Percentiles rank a stretch among this genome's conserved stretches.
phyloP scores from a whole-genome alignment of 805 yeast genomes.

The Scheffersomyces stipitis region DNA sequence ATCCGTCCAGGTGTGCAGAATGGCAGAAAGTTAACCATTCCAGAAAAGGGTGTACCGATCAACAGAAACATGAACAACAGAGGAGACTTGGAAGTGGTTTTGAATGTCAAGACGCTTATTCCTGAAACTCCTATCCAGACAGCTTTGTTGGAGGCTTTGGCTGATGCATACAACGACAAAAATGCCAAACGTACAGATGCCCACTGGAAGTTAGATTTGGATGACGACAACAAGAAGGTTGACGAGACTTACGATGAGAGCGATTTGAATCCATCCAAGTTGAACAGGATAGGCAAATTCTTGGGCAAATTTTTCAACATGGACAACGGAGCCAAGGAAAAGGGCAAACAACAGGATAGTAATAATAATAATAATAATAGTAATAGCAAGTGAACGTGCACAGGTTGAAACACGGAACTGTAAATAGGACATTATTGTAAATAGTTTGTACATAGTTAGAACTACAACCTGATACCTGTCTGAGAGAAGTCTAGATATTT shows the following conservation, averaged over 20 bases:
- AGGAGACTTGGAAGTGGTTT: slow-evolving; percentile 78
- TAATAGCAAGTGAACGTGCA: not conserved
- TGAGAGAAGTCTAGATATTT: no score
- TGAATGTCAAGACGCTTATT: slow-evolving; percentile 67
- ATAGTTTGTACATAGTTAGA: no score
- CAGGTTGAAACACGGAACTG: not conserved
- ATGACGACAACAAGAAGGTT: slow-evolving; percentile 15
- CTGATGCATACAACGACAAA: slow-evolving; percentile 82
- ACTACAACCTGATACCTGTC: no score
- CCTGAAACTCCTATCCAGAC: slow-evolving; percentile 84
- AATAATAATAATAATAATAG: not conserved
- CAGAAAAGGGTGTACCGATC: slow-evolving; percentile 85
- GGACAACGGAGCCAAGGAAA: slow-evolving; percentile 12
- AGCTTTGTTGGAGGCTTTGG: slow-evolving; percentile 89
- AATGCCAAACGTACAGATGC: slow-evolving; percentile 69
- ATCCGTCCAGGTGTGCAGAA: slow-evolving; percentile 83
- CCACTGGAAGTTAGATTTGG: slow-evolving; percentile 36
- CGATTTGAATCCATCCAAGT: slow-evolving; percentile 35
- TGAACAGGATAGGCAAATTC: slow-evolving; percentile 23
- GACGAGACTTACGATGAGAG: slow-evolving; percentile 30
- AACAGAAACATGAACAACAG: slow-evolving; percentile 51
- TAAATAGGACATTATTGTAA: slow-evolving; percentile 4
- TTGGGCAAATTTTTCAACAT: slow-evolving; percentile 24
- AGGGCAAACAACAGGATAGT: slow-evolving; percentile 1
- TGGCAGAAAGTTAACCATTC: slow-evolving; percentile 71